A percentile compares a stretch with the other conserved stretches of the same genome.
phyloP scores from a whole-genome alignment of 495 filamentous ascomycete genomes.

The Durotheca rogersii region DNA sequence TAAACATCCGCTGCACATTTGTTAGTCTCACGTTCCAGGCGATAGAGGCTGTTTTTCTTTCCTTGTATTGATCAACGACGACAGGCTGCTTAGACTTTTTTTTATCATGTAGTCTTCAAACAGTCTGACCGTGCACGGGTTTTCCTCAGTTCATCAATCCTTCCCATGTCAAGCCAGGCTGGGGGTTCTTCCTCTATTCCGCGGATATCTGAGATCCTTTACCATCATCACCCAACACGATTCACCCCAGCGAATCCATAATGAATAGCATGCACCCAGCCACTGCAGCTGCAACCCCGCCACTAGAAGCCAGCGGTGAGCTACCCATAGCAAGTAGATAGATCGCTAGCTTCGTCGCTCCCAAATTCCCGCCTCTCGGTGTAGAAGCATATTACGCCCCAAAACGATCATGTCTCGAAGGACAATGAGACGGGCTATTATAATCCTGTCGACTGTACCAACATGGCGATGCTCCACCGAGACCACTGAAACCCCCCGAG shows the following conservation, averaged over 20 bases:
- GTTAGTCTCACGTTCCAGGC: too few species aligned
- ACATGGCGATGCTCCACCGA: constrained; percentile 10
- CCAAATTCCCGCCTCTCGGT: not conserved
- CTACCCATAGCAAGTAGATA: not conserved
- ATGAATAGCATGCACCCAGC: constrained; percentile 7
- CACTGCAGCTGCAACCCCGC: constrained; percentile 2
- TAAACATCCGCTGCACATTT: too few species aligned
- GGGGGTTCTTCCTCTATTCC: constrained; percentile 6
- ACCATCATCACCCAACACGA: constrained; percentile 5
- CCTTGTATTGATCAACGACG: too few species aligned
- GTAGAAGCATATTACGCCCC: not conserved
- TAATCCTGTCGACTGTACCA: constrained; percentile 10
- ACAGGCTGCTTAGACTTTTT: too few species aligned
- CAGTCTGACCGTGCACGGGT: not conserved
- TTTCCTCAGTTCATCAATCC: constrained; percentile 15
- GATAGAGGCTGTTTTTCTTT: too few species aligned
- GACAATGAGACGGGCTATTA: constrained; percentile 30
- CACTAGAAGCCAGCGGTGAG: not conserved
- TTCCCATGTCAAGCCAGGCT: constrained; percentile 8
- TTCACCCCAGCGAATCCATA: constrained; percentile 1
- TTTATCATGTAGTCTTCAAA: not conserved
- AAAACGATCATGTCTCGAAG: too few species aligned
- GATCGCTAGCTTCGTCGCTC: not conserved
- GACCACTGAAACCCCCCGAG: not conserved
- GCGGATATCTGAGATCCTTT: constrained; percentile 11